Evolutionary conservation across 2,329 filamentous ascomycete species (phyloP).

Genomic region (Pyricularia sp.): DNA sequence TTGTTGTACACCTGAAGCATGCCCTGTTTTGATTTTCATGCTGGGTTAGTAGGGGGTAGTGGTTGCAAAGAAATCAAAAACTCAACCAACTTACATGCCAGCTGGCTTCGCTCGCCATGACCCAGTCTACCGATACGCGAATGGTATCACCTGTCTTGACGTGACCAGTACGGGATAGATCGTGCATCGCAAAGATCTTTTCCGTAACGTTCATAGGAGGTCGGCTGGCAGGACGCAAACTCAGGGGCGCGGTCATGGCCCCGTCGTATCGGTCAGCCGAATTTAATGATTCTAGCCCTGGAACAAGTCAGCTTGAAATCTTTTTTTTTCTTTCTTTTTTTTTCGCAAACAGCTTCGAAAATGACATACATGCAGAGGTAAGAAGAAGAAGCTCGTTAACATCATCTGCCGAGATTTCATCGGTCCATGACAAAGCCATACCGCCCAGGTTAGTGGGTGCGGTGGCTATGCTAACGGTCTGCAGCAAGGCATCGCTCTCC

Average conservation of each 20-base stretch:
- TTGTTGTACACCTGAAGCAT: conserved; percentile 30
- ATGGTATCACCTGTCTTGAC: conserved; percentile 29
- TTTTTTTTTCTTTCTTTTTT: background rate
- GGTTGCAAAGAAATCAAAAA: conserved; percentile 12
- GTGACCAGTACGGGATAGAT: conserved; percentile 21
- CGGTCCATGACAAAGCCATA: background rate
- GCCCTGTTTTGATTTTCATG: conserved; percentile 12
- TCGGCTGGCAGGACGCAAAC: conserved; percentile 10
- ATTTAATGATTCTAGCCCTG: background rate
- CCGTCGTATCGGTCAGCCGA: background rate
- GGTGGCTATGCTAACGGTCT: background rate
- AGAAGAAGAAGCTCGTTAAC: background rate
- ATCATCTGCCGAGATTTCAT: background rate
- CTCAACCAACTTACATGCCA: conserved; percentile 18
- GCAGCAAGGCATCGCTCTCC: background rate
- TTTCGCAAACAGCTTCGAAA: background rate
- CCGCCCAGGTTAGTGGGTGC: background rate
- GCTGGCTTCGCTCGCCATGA: conserved; percentile 31
- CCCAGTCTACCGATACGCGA: conserved; percentile 33
- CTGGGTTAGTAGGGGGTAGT: background rate
- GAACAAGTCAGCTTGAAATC: background rate
- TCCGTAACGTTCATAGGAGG: conserved; percentile 30
- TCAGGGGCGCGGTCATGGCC: background rate
- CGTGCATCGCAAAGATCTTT: conserved; percentile 36
- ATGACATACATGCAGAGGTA: background rate